These are phyloP conservation scores for Phytophthora hybrid DNA, from an alignment of 352 stramenopile species.

Conservation along the genomic window DNA sequence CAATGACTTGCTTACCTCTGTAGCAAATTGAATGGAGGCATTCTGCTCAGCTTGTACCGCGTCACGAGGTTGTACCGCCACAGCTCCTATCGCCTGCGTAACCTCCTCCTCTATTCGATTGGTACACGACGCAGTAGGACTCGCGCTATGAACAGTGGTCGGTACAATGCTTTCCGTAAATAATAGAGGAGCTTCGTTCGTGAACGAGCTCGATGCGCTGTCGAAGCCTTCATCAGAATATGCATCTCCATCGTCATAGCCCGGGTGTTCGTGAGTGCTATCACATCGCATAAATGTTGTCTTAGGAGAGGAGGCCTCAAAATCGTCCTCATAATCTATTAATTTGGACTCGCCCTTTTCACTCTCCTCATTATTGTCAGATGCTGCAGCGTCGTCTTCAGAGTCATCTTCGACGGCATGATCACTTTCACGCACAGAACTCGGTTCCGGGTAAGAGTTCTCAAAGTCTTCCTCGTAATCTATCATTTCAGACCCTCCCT, in stretches of 20 bases:
- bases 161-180: neutral
- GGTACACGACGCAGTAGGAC: neutral
- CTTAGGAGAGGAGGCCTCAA: too few species aligned
- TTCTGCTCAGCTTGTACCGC: constrained; percentile 1
- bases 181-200: neutral
- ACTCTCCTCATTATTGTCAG: constrained; percentile 4
- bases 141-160: neutral
- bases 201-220: constrained; percentile 28
- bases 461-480: constrained; percentile 64
- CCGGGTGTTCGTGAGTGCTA: neutral
- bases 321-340: too few species aligned
- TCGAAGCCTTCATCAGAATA: constrained; percentile 57
- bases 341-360: neutral
- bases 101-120: constrained; percentile 20
- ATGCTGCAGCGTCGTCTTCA: constrained; percentile 12
- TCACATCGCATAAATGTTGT: neutral
- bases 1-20: constrained; percentile 13
- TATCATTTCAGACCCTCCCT: constrained; percentile 19
- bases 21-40: neutral
- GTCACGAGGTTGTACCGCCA: constrained; percentile 15
- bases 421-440: neutral
- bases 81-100: constrained; percentile 23
- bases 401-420: neutral
- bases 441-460: constrained; percentile 31
- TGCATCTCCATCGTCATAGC: constrained; percentile 22